Conservation (phyloP, 2,329 filamentous ascomycete species). For the Colletotrichum horii region DNA sequence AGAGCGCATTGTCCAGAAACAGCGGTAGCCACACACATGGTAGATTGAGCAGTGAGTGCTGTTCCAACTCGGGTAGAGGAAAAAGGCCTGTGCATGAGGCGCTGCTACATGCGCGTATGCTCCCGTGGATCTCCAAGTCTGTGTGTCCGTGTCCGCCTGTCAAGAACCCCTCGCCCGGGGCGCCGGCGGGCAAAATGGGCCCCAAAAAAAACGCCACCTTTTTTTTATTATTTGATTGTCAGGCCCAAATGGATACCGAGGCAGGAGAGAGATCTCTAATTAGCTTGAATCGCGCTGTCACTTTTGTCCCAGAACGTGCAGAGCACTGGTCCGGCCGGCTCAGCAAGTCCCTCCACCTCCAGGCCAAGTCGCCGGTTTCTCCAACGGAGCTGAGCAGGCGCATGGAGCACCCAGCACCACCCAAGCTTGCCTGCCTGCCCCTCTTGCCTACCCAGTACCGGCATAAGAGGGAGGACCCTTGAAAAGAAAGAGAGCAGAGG, state of each 20-base stretch:
- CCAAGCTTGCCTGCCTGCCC: neutral
- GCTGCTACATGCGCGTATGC: neutral
- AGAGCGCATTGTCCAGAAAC: neutral
- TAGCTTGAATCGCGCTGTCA: neutral
- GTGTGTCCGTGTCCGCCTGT: neutral
- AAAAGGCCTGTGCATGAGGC: neutral
- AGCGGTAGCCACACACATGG: neutral
- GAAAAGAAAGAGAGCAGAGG: neutral
- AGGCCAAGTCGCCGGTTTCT: neutral
- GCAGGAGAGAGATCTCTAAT: neutral
- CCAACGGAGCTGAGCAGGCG: neutral
- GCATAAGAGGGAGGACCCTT: slow-evolving; percentile 1
- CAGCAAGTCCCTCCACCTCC: neutral
- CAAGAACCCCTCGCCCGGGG: neutral
- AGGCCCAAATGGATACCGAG: neutral
- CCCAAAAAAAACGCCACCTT: neutral
- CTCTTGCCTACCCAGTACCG: slow-evolving; percentile 1
- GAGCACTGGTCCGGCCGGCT: neutral
- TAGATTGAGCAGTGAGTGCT: neutral
- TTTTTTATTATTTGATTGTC: neutral
- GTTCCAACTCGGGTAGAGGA: neutral
- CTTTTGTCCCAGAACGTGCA: neutral
- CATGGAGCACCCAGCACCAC: neutral
- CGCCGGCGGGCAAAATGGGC: neutral
- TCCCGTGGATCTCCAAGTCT: slow-evolving; percentile 1